Percentiles rank a stretch among this genome's conserved stretches.
Conservation (phyloP, 306 rosid species). For the Cucumis hystrix region DNA sequence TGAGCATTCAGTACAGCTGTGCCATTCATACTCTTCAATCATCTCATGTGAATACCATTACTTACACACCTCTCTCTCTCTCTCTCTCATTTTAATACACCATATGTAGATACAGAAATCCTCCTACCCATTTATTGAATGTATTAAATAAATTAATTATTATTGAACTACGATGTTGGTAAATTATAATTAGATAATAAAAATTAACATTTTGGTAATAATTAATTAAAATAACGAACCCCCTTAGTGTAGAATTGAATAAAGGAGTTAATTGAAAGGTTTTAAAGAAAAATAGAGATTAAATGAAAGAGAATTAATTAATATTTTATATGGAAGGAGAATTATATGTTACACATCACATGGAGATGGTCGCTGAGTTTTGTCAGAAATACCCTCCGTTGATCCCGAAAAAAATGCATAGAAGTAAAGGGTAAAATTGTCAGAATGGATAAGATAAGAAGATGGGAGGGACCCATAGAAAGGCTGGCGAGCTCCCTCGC, state of each 20-base stretch:
- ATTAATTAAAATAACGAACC: too few relatives aligned
- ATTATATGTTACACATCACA: neutral
- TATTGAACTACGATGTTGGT: too few relatives aligned
- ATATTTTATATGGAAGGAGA: neutral
- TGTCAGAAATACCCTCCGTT: neutral
- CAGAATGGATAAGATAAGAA: neutral
- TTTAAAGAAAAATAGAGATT: neutral
- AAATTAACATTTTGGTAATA: too few relatives aligned
- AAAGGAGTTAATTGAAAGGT: too few relatives aligned
- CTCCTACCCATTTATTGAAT: too few relatives aligned
- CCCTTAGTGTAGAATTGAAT: neutral
- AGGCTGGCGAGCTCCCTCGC: constrained; percentile 2
- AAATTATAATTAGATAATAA: too few relatives aligned
- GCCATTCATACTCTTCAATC: neutral
- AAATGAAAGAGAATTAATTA: neutral
- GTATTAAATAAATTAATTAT: too few relatives aligned
- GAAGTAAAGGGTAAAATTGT: neutral
- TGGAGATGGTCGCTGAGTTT: neutral
- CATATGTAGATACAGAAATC: too few relatives aligned
- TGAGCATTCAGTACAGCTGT: neutral
- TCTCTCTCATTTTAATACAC: too few relatives aligned
- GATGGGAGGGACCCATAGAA: constrained; percentile 5
- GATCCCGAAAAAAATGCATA: neutral
- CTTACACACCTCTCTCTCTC: too few relatives aligned
- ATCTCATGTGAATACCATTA: neutral